Evolutionary conservation across 495 filamentous ascomycete genomes (phyloP), one percentile per base, ranked within the genome.

Genomic region (Podospora tetraspora): DNA sequence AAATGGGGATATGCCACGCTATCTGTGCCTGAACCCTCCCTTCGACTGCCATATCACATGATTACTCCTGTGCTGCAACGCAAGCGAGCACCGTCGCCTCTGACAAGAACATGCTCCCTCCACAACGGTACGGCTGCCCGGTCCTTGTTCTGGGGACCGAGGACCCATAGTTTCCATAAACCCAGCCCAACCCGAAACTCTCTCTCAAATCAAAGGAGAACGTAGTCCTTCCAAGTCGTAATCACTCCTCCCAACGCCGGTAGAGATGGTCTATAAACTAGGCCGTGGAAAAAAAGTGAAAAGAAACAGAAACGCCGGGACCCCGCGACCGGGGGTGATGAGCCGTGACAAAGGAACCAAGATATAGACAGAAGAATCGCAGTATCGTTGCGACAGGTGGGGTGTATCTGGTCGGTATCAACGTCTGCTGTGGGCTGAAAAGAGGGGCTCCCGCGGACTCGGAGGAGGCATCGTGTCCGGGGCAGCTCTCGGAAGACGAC

Each of bases 191-290:
- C 10, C 21, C 27, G 22, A 24, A 60, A 60, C 22, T 22, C 23
- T 12, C 57, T 24, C 27, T 37, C 58, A 59, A 59, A 59, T 24
- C 21, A 59, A 59, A 59, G 9, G 22, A 22, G 23, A 60, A 60
- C 23, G 7, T 60, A 8, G 23, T 29, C 59, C 59, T 27, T 34
- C 9, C 43, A 52, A 7, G 59, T 27, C 23, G 59, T 29, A 16
- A 59, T 23, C 19, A 34, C 59, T 21, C 59, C 64, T 59, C 64
- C 64, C 56, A 66, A 66, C 64, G 64, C 64, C 64, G 57, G 22
- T 25, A 37, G 13, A 66, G n/a, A 60, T 66, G 56, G 64, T 66
- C 64, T 66, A 66, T 23, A 37, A 21, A 32, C 61, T 22, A 32
- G 29, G 16, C 19, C 19, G 43, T 52, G 43, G 43, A 52, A 52